A percentile compares a stretch with the other conserved stretches of the same genome.
Conservation (phyloP, 345 rosid species). For the Lenwebbia sp. region DNA sequence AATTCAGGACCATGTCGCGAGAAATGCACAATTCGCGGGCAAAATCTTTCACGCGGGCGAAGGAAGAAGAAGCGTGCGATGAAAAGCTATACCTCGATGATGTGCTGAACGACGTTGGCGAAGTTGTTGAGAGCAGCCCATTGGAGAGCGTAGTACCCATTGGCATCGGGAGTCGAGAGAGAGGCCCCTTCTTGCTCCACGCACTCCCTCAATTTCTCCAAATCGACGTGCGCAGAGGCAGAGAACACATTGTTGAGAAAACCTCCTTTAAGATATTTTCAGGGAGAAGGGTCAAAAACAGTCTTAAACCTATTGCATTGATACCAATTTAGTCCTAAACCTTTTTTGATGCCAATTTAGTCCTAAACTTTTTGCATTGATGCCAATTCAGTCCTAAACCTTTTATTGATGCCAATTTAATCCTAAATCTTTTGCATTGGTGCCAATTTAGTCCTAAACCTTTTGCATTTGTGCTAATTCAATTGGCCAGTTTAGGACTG, state of each 20-base stretch:
- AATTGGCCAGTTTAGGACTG: too few relatives aligned
- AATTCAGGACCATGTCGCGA: not conserved
- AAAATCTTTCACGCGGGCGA: not conserved
- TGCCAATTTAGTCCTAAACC: too few relatives aligned
- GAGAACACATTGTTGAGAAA: conserved; percentile 68
- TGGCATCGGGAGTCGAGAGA: conserved; percentile 38
- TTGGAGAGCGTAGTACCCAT: conserved; percentile 69
- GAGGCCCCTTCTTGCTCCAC: conserved; percentile 60
- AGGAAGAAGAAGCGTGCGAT: not conserved
- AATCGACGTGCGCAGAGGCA: conserved; percentile 77
- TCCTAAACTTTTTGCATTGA: too few relatives aligned
- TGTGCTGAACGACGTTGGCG: conserved; percentile 43
- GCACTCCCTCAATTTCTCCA: conserved; percentile 44
- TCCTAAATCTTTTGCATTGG: too few relatives aligned
- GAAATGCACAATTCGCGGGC: not conserved
- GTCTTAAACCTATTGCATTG: too few relatives aligned
- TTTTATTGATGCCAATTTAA: too few relatives aligned
- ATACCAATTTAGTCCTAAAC: too few relatives aligned
- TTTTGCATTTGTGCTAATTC: too few relatives aligned
- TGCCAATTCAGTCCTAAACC: too few relatives aligned
- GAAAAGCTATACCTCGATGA: conserved; percentile 40
- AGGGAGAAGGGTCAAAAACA: too few relatives aligned
- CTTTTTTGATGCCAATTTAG: too few relatives aligned
- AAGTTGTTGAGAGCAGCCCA: conserved; percentile 86
- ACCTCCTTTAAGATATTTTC: too few relatives aligned